Percentiles rank a stretch among this genome's conserved stretches.
Evolutionary conservation across 306 rosid genomes (phyloP).

Genomic region (Citrullus amarus): DNA sequence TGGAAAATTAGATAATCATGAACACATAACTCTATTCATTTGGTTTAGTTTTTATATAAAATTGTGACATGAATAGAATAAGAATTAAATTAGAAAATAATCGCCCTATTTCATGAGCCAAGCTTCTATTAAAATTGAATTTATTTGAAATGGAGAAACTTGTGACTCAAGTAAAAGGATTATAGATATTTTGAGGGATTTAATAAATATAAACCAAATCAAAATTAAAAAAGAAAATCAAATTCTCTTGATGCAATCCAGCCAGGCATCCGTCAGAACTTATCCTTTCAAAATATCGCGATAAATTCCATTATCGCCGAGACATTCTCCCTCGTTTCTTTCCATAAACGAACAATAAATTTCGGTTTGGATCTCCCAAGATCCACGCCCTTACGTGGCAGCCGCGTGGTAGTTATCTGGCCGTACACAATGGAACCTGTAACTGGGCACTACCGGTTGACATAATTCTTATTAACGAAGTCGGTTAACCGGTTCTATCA

Average conservation of each 20-base stretch:
- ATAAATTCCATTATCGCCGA: slow-evolving; percentile 3
- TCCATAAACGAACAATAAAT: slow-evolving; percentile 10
- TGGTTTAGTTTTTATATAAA: no score
- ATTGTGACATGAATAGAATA: no score
- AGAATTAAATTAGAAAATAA: no score
- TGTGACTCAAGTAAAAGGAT: no score
- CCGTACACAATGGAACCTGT: slow-evolving; percentile 19
- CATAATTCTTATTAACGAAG: slow-evolving; percentile 17
- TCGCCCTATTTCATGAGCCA: no score
- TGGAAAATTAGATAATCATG: no score
- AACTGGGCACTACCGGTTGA: slow-evolving; percentile 27
- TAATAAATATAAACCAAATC: no score
- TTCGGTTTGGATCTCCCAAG: slow-evolving; percentile 12
- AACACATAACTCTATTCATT: no score
- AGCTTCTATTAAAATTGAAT: no score
- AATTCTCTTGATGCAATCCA: neutral
- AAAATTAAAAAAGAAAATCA: neutral
- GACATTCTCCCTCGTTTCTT: slow-evolving; percentile 17
- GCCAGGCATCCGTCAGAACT: neutral
- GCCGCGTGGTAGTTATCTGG: slow-evolving; percentile 22
- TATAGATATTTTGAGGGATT: no score
- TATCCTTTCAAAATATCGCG: slow-evolving; percentile 3
- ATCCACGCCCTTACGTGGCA: slow-evolving; percentile 25
- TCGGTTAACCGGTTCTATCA: slow-evolving; percentile 28
- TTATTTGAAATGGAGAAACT: no score